Evolutionary conservation across 805 yeast species (phyloP), one percentile per base, ranked within the genome.

Genomic region (Ogataea nonfermentans): DNA sequence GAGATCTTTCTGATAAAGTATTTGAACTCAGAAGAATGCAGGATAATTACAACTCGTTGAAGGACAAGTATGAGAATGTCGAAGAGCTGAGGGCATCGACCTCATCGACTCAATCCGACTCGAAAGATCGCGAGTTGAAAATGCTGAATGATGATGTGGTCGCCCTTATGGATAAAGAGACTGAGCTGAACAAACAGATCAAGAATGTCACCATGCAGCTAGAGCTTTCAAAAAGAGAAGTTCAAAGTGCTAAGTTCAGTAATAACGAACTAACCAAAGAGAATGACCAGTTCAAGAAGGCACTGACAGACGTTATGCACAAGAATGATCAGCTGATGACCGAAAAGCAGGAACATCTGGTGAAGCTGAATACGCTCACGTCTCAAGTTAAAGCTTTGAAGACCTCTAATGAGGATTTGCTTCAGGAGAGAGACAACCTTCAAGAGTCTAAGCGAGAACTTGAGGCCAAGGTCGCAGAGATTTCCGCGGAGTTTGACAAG

Each of bases 391-490:
- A 66, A 9, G 71, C 78, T 1, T 62, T 86, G 53, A 72, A 79
- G 36, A 72, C 74, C 9, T 69, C 82, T 4, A 71, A 84, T 45
- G 79, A 73, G 27, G 82, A 81, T 35, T 65, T 88, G 24, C 62
- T 78, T 2, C 63, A 55, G 4, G 93, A 86, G 51, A 74, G 89
- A 46, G 83, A 81, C 51, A 70, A 69, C 24, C 62, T 87, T 37
- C 61, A 78, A 38, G 66, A 64, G 20, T 74, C 79, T 10, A 73
- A 74, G 63, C 54, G 70, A 47, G 54, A 61, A 13, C 57, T 75
- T 32, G 81, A 79, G 52, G 46, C 42, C 22, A 66, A 73, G 37
- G 62, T 76, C 12, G 56, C 65, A 27, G 72, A 66, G 9, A 55
- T 73, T 17, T 57, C 69, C 12, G 51, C 55, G 29, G 71, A 71